These are phyloP conservation scores for Podila epigama DNA, from an alignment of 192 early-diverging fungal genomes.

Conservation along the genomic window DNA sequence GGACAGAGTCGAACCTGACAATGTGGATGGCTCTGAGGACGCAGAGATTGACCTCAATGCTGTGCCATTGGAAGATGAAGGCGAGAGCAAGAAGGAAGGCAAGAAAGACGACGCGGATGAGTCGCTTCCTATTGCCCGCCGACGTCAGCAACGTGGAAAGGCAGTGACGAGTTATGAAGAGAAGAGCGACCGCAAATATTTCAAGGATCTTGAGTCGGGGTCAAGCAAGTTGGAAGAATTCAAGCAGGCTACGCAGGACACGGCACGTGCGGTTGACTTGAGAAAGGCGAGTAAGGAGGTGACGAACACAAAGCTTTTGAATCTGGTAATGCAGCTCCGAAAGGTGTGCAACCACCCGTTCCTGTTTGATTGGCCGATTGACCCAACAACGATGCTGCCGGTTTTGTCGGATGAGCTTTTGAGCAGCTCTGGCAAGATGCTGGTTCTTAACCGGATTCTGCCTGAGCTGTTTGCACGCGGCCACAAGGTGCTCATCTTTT, in stretches of 20 bases:
- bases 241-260: constrained; percentile 1
- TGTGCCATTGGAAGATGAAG: not conserved
- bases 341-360: constrained; percentile 98
- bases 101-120: not conserved
- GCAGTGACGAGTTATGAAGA: constrained; percentile 43
- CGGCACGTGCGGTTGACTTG: constrained; percentile 24
- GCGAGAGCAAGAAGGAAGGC: not conserved
- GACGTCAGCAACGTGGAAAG: constrained; percentile 5
- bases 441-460: constrained; percentile 83
- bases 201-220: constrained; percentile 52
- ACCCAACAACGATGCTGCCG: constrained; percentile 63
- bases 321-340: constrained; percentile 90
- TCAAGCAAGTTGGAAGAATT: not conserved
- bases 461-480: constrained; percentile 77
- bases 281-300: constrained; percentile 53
- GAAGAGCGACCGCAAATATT: constrained; percentile 49
- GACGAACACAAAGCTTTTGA: constrained; percentile 80
- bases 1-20: constrained; percentile 5
- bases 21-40: not conserved
- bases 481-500: constrained; percentile 95
- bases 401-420: constrained; percentile 64
- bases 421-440: constrained; percentile 85
- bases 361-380: constrained; percentile 83
- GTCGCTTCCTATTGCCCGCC: not conserved
- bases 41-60: constrained; percentile 1